These are phyloP conservation scores for Ochetophila trinervis DNA, from an alignment of 306 rosid species.

Conservation along the genomic window DNA sequence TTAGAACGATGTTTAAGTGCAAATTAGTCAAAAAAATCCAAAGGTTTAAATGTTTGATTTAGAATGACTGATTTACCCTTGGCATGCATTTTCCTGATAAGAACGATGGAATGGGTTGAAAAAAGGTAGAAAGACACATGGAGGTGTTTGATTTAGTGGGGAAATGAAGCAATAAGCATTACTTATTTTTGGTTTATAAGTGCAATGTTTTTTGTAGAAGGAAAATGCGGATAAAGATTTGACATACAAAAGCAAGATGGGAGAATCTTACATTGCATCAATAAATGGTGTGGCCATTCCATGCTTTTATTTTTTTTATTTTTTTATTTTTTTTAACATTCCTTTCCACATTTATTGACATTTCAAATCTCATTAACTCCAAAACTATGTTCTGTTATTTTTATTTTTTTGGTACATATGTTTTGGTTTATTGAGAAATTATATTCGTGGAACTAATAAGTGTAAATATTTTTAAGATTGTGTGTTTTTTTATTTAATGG, in stretches of 20 bases:
- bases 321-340: no score
- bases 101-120: not conserved
- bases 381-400: no score
- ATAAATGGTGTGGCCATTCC: not conserved
- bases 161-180: not conserved
- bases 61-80: slow-evolving; percentile 12
- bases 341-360: no score
- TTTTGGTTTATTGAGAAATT: no score
- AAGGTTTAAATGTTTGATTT: slow-evolving; percentile 21
- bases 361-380: no score
- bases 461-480: no score
- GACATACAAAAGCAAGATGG: not conserved
- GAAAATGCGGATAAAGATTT: slow-evolving; percentile 19
- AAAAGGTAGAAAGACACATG: not conserved
- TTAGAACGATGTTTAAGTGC: slow-evolving; percentile 23
- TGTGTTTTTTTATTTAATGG: no score
- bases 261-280: not conserved
- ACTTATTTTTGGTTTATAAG: not conserved
- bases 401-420: no score
- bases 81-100: not conserved
- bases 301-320: no score
- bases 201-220: not conserved
- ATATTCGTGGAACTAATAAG: no score
- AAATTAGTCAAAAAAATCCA: slow-evolving; percentile 34
- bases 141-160: not conserved